Evolutionary conservation across 2,329 filamentous ascomycete genomes (phyloP).

Genomic region (Aureobasidium sp.): DNA sequence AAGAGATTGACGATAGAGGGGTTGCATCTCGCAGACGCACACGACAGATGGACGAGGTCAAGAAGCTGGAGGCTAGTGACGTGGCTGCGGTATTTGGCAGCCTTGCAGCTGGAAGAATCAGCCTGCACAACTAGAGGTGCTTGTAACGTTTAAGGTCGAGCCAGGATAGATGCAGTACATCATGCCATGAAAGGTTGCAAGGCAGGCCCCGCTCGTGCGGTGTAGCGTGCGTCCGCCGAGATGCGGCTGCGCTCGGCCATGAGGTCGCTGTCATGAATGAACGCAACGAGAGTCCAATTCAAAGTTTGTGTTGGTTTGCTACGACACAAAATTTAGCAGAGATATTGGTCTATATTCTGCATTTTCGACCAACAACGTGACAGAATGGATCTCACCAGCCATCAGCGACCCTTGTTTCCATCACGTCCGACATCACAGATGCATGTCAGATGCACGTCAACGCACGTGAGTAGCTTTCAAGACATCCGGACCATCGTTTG

Average conservation of each 20-base stretch:
- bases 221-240: not conserved
- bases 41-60: constrained; percentile 27
- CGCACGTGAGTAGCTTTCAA: constrained; percentile 2
- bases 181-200: not conserved
- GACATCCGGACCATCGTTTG: not conserved
- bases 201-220: constrained; percentile 6
- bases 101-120: constrained; percentile 37
- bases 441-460: constrained; percentile 7
- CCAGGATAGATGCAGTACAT: constrained; percentile 1
- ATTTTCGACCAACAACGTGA: not conserved
- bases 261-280: not conserved
- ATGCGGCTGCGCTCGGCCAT: not conserved
- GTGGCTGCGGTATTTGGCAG: constrained; percentile 29
- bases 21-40: constrained; percentile 31
- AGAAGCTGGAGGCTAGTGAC: constrained; percentile 26
- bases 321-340: not conserved
- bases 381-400: not conserved
- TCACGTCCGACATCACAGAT: not conserved
- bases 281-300: not conserved
- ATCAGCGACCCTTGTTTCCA: not conserved
- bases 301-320: not conserved
- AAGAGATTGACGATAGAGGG: constrained; percentile 28
- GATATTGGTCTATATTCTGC: not conserved
- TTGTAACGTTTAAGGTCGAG: not conserved
- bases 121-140: constrained; percentile 24